Base-by-base conservation (phyloP, 1,139 yeast species). In the Candida sp. region DNA sequence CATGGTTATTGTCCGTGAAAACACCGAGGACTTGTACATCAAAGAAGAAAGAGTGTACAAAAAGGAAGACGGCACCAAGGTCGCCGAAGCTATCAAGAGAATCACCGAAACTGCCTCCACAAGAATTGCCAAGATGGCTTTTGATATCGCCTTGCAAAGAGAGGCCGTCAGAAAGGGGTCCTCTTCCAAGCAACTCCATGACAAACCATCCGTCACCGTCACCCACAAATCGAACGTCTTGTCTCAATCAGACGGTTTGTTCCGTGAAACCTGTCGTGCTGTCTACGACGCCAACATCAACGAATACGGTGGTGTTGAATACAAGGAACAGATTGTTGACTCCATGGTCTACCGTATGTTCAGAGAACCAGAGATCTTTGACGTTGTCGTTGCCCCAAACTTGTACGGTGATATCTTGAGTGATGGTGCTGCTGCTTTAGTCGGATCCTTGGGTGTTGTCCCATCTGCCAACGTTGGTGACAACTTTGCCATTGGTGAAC, bases 381-480 rank as follows among this genome's bases (percentile, higher is more conserved):
- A 94, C 67, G 99, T 96, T 53, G 96, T 94, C 40, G 99, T 94
- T 50, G 99, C 98, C 54, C 99, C 99, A 65, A 94, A 96, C 81
- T 81, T 94, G 69, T 94, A 94, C 72, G 99, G 99, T 69, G 99
- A 94, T 72, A 92, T 94, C 62, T 80, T 96, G 62, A 89, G 97
- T 61, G 99, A 94, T 68, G 99, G 99, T 72, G 99, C 99, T 51
- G 99, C 99, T 63, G 99, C 99, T 28, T 83, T 94, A 55, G 99
- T 94, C 44, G 99, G 99, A 48, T 94, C 99, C 32, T 83, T 94
- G 58, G 99, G 99, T 67, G 97, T 94, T 53, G 98, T 96, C 54
- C 99, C 99, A 63, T 88, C 96, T 52, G 98, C 98, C 58, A 94
- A 94, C 66, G 99, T 94, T 52, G 99, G 99, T 65, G 97, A 92